Evolutionary conservation across 176 grass and related monocot genomes (phyloP).

Genomic region (Rhynchospora pubera): DNA sequence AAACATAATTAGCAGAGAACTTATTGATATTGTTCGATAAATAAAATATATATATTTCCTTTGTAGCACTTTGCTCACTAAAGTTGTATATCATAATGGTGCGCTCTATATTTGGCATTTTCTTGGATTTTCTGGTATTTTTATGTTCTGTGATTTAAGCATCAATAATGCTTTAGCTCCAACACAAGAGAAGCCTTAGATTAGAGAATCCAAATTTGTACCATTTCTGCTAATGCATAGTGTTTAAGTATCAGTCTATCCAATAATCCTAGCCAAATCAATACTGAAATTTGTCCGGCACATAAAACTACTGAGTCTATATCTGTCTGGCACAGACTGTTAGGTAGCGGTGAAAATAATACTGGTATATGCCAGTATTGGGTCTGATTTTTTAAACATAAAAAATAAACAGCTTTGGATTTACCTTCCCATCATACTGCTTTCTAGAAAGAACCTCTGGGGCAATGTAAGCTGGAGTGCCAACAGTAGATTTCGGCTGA

Average conservation of each 20-base stretch:
- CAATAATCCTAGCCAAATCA: not conserved
- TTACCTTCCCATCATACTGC: conserved; percentile 91
- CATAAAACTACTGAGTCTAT: not conserved
- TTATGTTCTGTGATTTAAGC: not conserved
- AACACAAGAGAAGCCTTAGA: not conserved
- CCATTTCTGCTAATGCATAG: not conserved
- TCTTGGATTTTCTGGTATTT: not conserved
- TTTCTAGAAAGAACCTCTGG: conserved; percentile 81
- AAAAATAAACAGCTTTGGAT: not conserved
- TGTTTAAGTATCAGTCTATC: not conserved
- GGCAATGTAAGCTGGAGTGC: conserved; percentile 93
- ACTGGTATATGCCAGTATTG: not conserved
- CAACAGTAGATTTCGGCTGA: conserved; percentile 94
- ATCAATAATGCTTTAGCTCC: not conserved
- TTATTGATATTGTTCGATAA: not conserved
- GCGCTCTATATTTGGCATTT: not conserved
- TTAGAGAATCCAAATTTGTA: not conserved
- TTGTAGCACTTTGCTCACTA: not conserved
- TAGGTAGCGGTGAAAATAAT: not conserved
- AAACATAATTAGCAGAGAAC: not conserved
- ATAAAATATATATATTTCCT: not conserved
- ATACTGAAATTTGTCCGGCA: not conserved
- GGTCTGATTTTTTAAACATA: not conserved
- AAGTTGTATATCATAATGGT: not conserved
- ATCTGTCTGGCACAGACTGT: not conserved